phyloP scores from a whole-genome alignment of 2,329 filamentous ascomycete species.

The Fusarium tanahbumbuense region DNA sequence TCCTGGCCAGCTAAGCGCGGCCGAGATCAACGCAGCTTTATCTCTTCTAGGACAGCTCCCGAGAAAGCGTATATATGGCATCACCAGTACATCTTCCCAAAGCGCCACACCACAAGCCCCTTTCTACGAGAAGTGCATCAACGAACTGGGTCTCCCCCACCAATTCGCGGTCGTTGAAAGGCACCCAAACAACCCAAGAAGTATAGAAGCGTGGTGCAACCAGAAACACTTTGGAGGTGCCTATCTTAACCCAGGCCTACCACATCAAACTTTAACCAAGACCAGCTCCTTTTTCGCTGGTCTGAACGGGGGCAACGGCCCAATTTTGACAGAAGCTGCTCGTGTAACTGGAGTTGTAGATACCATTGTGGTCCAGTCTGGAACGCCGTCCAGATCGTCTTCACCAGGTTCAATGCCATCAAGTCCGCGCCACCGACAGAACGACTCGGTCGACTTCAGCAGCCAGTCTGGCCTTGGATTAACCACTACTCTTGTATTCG shows the following conservation, averaged over 20 bases:
- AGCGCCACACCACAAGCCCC: slow-evolving; percentile 77
- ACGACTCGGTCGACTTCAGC: slow-evolving; percentile 38
- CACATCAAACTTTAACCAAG: slow-evolving; percentile 70
- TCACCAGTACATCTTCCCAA: slow-evolving; percentile 75
- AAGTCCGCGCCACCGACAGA: slow-evolving; percentile 57
- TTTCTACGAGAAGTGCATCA: slow-evolving; percentile 88
- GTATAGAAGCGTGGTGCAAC: slow-evolving; percentile 77
- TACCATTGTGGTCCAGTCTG: slow-evolving; percentile 75
- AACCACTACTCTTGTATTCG: slow-evolving; percentile 73
- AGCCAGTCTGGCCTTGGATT: slow-evolving; percentile 56
- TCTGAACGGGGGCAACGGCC: slow-evolving; percentile 63
- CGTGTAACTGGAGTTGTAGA: slow-evolving; percentile 83
- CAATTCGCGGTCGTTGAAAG: slow-evolving; percentile 81
- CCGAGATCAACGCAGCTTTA: slow-evolving; percentile 84
- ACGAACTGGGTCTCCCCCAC: slow-evolving; percentile 86
- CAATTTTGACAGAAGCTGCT: slow-evolving; percentile 78
- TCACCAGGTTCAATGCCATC: slow-evolving; percentile 63
- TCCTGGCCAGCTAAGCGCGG: slow-evolving; percentile 85
- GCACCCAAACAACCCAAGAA: slow-evolving; percentile 70
- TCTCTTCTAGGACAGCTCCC: slow-evolving; percentile 84
- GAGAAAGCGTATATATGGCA: slow-evolving; percentile 83
- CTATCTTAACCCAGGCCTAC: slow-evolving; percentile 79
- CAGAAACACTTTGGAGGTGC: slow-evolving; percentile 84
- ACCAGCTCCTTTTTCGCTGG: slow-evolving; percentile 63
- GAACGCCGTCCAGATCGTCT: slow-evolving; percentile 55